These are phyloP conservation scores for Xylaria digitata DNA, from an alignment of 2,329 filamentous ascomycete genomes.

Conservation along the genomic window DNA sequence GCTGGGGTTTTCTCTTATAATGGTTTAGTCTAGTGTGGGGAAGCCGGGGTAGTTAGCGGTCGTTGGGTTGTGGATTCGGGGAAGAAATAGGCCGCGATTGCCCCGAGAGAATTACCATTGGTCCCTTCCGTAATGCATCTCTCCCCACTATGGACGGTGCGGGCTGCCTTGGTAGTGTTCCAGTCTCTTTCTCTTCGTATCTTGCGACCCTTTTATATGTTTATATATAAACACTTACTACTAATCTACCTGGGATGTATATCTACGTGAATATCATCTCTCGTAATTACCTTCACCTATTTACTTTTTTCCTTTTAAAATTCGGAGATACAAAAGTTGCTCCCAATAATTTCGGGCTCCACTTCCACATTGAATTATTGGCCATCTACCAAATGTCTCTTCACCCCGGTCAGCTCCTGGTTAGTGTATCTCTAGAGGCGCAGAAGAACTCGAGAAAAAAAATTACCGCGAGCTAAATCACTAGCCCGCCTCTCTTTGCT, in stretches of 20 bases:
- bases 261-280: too few relatives aligned
- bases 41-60: slow-evolving; percentile 18
- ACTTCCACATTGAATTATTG: neutral
- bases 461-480: neutral
- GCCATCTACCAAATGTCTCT: neutral
- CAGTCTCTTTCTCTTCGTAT: too few relatives aligned
- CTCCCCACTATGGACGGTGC: too few relatives aligned
- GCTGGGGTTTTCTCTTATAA: slow-evolving; percentile 9
- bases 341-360: too few relatives aligned
- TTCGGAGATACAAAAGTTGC: too few relatives aligned
- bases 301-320: too few relatives aligned
- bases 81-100: slow-evolving; percentile 27
- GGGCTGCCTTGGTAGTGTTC: too few relatives aligned
- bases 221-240: too few relatives aligned
- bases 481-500: neutral
- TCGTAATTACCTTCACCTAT: too few relatives aligned
- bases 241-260: too few relatives aligned
- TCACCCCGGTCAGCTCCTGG: neutral
- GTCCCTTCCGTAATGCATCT: too few relatives aligned
- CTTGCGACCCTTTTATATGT: too few relatives aligned
- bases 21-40: slow-evolving; percentile 31
- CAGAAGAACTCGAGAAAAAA: neutral
- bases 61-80: slow-evolving; percentile 11
- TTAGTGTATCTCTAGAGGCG: neutral
- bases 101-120: slow-evolving; percentile 12